phyloP scores from a whole-genome alignment of 192 early-diverging fungal genomes.

The Martensiomyces pterosporus region DNA sequence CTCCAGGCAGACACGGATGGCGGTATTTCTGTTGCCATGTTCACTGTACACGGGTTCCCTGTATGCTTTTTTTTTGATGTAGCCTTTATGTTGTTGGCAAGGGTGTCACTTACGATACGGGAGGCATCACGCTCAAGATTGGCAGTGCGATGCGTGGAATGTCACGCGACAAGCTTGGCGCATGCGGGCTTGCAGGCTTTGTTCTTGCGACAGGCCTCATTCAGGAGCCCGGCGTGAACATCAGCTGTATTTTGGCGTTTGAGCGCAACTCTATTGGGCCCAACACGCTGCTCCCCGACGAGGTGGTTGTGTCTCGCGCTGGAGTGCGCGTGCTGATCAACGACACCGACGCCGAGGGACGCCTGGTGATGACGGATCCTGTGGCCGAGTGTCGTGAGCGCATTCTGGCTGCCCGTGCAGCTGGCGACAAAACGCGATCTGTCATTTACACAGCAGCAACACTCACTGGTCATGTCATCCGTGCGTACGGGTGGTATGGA shows the following conservation, averaged over 20 bases:
- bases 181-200: conserved; percentile 78
- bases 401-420: conserved; percentile 57
- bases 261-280: conserved; percentile 82
- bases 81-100: conserved; percentile 81
- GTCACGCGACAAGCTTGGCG: conserved; percentile 90
- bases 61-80: conserved; percentile 4
- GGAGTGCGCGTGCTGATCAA: conserved; percentile 74
- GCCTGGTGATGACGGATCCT: conserved; percentile 83
- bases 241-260: conserved; percentile 69
- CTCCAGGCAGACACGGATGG: too few relatives aligned
- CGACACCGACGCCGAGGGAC: conserved; percentile 90
- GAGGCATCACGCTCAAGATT: conserved; percentile 82
- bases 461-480: conserved; percentile 78
- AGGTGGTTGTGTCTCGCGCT: conserved; percentile 71
- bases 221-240: conserved; percentile 61
- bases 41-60: neutral
- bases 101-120: conserved; percentile 89
- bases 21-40: too few relatives aligned
- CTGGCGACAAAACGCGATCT: conserved; percentile 42
- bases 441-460: conserved; percentile 81
- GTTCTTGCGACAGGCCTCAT: conserved; percentile 64
- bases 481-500: conserved; percentile 73
- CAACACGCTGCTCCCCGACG: conserved; percentile 77
- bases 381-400: conserved; percentile 70
- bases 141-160: conserved; percentile 81